Evolutionary conservation across 495 filamentous ascomycete genomes (phyloP).

Genomic region (Lentithecium fluviatile): DNA sequence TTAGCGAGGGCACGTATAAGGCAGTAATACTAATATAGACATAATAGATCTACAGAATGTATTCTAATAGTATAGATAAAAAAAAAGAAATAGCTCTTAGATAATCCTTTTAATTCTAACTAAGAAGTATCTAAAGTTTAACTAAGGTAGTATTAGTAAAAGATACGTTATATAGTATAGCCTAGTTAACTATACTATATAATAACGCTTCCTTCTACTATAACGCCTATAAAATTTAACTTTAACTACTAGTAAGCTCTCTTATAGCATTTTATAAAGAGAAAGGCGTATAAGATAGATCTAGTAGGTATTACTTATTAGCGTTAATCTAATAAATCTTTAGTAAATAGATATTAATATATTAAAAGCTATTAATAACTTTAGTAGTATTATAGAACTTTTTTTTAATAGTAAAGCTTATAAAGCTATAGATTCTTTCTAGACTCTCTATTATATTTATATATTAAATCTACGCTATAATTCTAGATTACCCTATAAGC

Average conservation of each 20-base stretch:
- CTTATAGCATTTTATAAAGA: not conserved
- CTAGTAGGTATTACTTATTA: constrained; percentile 17
- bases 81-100: not conserved
- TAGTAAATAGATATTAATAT: no score
- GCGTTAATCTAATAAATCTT: constrained; percentile 4
- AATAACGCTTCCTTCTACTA: no score
- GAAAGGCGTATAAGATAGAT: constrained; percentile 8
- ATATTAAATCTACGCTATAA: no score
- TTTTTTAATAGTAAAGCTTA: no score
- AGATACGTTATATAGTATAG: not conserved
- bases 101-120: not conserved
- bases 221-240: not conserved
- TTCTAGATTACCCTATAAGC: no score
- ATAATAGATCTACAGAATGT: not conserved
- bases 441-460: no score
- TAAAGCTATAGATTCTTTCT: no score
- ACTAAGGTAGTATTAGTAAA: not conserved
- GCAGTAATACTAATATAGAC: no score
- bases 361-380: no score
- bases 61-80: not conserved
- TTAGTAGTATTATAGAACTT: no score
- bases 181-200: not conserved
- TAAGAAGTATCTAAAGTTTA: not conserved
- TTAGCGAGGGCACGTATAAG: no score
- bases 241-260: not conserved